Percentiles rank a stretch among this genome's conserved stretches.
phyloP scores from a whole-genome alignment of 495 filamentous ascomycete species.

The Penicillium roqueforti region DNA sequence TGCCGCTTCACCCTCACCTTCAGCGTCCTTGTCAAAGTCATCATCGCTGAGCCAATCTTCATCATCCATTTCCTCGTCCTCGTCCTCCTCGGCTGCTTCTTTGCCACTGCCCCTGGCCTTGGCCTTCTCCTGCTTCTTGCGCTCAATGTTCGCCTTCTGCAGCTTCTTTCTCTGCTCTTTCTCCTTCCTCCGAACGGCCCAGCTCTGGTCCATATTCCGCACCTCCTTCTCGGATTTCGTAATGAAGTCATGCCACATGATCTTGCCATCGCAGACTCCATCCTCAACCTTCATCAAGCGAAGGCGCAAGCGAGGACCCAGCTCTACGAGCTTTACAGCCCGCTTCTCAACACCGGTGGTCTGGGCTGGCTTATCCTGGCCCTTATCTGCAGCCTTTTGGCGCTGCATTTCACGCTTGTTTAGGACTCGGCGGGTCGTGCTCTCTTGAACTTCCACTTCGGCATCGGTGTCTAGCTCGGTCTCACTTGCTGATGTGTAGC shows the following conservation, averaged over 20 bases:
- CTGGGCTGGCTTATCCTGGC: conserved; percentile 29
- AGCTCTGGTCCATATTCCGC: conserved; percentile 69
- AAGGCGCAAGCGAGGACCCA: conserved; percentile 85
- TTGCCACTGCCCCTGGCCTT: conserved; percentile 43
- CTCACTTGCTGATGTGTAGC: conserved; percentile 89
- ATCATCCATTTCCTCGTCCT: conserved; percentile 52
- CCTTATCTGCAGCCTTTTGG: conserved; percentile 42
- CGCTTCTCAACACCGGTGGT: conserved; percentile 64
- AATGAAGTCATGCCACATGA: conserved; percentile 97
- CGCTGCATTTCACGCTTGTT: conserved; percentile 57
- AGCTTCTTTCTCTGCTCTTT: conserved; percentile 75
- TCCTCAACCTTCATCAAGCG: conserved; percentile 96
- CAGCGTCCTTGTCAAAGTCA: conserved; percentile 54
- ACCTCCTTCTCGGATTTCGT: conserved; percentile 76
- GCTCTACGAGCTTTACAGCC: conserved; percentile 84
- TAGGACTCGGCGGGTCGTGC: conserved; percentile 64
- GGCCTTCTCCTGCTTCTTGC: conserved; percentile 64
- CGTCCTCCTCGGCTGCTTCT: conserved; percentile 47
- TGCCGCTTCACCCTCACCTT: conserved; percentile 44
- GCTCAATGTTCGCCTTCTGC: conserved; percentile 84
- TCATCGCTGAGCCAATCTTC: conserved; percentile 62
- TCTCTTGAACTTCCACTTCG: conserved; percentile 85
- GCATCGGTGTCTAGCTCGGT: conserved; percentile 92
- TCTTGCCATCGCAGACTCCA: conserved; percentile 80
- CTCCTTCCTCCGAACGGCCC: conserved; percentile 71